phyloP scores from a whole-genome alignment of 2,329 filamentous ascomycete genomes.

The Aspergillus pseudoterreus region DNA sequence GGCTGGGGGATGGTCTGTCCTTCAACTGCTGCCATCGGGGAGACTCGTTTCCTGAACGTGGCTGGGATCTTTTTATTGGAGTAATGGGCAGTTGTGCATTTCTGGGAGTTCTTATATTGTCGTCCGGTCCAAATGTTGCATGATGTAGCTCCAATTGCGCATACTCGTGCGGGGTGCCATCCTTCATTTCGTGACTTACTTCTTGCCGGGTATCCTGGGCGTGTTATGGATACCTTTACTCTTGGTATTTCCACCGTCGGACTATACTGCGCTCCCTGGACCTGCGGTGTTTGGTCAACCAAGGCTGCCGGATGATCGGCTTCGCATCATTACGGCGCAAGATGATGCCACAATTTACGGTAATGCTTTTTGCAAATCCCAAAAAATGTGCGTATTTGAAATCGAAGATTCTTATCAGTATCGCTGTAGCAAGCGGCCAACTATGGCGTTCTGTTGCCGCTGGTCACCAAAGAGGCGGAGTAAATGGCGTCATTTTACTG shows the following conservation, averaged over 20 bases:
- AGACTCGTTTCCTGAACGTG: no score
- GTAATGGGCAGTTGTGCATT: neutral
- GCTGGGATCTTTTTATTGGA: no score
- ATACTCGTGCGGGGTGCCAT: neutral
- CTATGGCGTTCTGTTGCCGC: neutral
- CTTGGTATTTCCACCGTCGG: no score
- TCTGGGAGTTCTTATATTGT: neutral
- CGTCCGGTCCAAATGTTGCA: neutral
- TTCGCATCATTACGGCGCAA: constrained; percentile 18
- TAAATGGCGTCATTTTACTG: neutral
- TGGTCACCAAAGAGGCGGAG: neutral
- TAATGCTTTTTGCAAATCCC: neutral
- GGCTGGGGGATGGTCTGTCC: neutral
- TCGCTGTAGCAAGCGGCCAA: neutral
- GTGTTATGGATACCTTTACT: no score
- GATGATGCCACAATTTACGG: constrained; percentile 17
- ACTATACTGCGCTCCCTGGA: neutral
- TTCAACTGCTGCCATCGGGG: constrained; percentile 9
- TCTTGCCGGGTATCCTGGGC: neutral
- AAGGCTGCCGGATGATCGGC: constrained; percentile 7
- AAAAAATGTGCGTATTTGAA: neutral
- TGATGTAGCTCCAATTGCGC: neutral
- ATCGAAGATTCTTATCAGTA: neutral
- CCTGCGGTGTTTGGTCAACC: neutral
- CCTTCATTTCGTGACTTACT: neutral